Conservation (phyloP, 1,139 yeast genomes). For the Hemisphaericaspora lyxosophila region DNA sequence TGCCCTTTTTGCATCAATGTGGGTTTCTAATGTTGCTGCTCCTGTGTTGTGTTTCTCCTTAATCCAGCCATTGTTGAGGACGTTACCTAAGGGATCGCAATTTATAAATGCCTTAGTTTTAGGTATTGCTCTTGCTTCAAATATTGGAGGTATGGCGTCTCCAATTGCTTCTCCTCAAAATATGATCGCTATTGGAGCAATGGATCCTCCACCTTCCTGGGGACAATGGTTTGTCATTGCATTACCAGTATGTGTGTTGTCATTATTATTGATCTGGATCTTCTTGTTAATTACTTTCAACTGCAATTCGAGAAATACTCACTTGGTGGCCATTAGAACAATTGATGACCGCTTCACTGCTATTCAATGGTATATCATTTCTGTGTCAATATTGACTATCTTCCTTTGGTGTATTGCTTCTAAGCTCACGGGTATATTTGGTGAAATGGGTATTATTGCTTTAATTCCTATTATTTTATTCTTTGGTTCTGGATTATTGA, state of each 20-base stretch:
- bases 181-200: conserved; percentile 68
- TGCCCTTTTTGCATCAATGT: conserved; percentile 69
- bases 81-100: conserved; percentile 59
- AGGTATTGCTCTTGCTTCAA: conserved; percentile 72
- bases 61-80: conserved; percentile 62
- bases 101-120: conserved; percentile 64
- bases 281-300: conserved; percentile 59
- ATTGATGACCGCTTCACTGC: conserved; percentile 59
- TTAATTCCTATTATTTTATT: conserved; percentile 63
- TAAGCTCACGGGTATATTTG: conserved; percentile 54
- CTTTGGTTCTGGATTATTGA: conserved; percentile 67
- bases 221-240: conserved; percentile 76
- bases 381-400: conserved; percentile 55
- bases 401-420: conserved; percentile 71
- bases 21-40: conserved; percentile 79
- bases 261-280: conserved; percentile 57
- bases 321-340: conserved; percentile 52
- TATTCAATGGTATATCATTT: conserved; percentile 64
- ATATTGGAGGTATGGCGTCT: conserved; percentile 78
- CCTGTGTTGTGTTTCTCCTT: conserved; percentile 73
- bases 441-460: conserved; percentile 72
- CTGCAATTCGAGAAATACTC: conserved; percentile 40
- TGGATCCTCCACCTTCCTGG: conserved; percentile 71
- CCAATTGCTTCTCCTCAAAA: conserved; percentile 81
- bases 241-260: conserved; percentile 58